Conservation (phyloP, 768 basidiomycete genomes). For the Suillus bovinus region DNA sequence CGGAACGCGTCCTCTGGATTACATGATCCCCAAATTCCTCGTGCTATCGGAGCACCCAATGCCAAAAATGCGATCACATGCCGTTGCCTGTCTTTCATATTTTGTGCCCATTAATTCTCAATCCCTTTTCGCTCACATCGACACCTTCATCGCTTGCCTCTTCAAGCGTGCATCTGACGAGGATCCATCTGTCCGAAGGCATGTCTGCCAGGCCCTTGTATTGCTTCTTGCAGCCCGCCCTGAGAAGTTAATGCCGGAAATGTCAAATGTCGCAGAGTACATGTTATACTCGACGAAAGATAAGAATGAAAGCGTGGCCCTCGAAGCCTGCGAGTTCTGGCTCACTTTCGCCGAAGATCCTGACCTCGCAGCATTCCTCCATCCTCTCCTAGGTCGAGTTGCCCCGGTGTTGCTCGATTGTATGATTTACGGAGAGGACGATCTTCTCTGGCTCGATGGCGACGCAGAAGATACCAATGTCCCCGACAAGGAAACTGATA, state of each 20-base stretch:
- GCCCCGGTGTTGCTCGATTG: slow-evolving; percentile 95
- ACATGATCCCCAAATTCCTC: slow-evolving; percentile 96
- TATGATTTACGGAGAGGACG: slow-evolving; percentile 96
- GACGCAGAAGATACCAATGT: slow-evolving; percentile 88
- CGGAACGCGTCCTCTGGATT: slow-evolving; percentile 91
- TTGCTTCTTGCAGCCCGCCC: slow-evolving; percentile 90
- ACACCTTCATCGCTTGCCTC: slow-evolving; percentile 87
- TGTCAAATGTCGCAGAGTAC: slow-evolving; percentile 94
- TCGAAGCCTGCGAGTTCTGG: slow-evolving; percentile 99
- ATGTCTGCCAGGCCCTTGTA: slow-evolving; percentile 95
- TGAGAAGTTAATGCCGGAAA: slow-evolving; percentile 96
- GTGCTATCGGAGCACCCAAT: slow-evolving; percentile 81
- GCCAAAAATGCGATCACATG: slow-evolving; percentile 90
- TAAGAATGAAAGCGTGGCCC: slow-evolving; percentile 92
- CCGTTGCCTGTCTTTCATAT: slow-evolving; percentile 92
- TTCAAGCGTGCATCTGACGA: slow-evolving; percentile 97
- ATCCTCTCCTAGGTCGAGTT: slow-evolving; percentile 86
- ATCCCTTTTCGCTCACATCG: slow-evolving; percentile 88
- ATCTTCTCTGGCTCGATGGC: slow-evolving; percentile 91
- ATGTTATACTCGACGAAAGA: slow-evolving; percentile 99
- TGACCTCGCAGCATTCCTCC: slow-evolving; percentile 80
- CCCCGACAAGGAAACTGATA: slow-evolving; percentile 93
- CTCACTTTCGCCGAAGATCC: slow-evolving; percentile 96
- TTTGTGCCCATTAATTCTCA: slow-evolving; percentile 88
- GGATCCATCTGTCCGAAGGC: slow-evolving; percentile 88